Conservation (phyloP, 805 yeast species). For the Priceomyces carsonii region DNA sequence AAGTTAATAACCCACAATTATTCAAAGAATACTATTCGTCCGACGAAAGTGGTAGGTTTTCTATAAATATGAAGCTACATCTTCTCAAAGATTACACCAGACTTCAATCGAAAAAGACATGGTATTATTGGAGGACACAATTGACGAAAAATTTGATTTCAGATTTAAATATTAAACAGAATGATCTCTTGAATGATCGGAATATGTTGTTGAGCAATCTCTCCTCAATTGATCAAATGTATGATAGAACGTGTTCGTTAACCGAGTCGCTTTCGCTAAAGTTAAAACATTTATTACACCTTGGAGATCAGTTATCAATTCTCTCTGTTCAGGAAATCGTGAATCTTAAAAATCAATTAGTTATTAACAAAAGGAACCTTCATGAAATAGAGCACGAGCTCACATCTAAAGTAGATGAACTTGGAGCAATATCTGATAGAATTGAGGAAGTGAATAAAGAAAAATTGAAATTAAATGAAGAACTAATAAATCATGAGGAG, state of each 20-base stretch:
- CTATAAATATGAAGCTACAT: constrained; percentile 50
- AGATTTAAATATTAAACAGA: constrained; percentile 24
- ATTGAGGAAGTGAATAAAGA: constrained; percentile 12
- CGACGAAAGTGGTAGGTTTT: constrained; percentile 33
- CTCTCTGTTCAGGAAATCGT: constrained; percentile 10
- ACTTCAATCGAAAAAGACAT: constrained; percentile 52
- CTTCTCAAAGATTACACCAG: constrained; percentile 52
- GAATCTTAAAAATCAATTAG: constrained; percentile 11
- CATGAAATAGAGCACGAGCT: constrained; percentile 15
- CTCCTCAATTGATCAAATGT: constrained; percentile 8
- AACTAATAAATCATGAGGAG: constrained; percentile 11
- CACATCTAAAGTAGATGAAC: constrained; percentile 7
- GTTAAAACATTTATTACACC: constrained; percentile 16
- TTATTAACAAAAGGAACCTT: constrained; percentile 11
- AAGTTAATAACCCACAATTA: constrained; percentile 48
- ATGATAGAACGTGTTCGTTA: constrained; percentile 9
- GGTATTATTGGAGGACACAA: constrained; percentile 65
- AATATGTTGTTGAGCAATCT: constrained; percentile 13
- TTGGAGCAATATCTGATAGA: constrained; percentile 9
- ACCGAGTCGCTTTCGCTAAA: constrained; percentile 14
- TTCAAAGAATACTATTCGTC: constrained; percentile 50
- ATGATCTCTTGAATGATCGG: constrained; percentile 21
- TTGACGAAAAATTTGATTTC: constrained; percentile 46
- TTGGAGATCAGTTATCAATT: constrained; percentile 10
- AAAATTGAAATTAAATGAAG: constrained; percentile 10